Evolutionary conservation across 78 protist genomes (phyloP).

Genomic region (Chrysochromulina tobinii): DNA sequence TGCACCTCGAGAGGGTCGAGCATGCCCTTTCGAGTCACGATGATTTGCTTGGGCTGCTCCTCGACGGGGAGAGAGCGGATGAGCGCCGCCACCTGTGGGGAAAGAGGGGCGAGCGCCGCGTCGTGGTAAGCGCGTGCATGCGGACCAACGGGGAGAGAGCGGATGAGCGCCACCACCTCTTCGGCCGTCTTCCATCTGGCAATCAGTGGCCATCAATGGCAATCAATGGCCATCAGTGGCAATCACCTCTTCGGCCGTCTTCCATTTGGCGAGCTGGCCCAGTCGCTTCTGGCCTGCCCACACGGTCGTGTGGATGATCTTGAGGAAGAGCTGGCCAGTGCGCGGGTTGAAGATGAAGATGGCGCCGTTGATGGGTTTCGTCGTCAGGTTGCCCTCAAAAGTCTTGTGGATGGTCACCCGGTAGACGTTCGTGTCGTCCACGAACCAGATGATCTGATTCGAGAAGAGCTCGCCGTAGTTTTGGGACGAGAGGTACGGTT

Average conservation of each 20-base stretch:
- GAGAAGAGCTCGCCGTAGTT: constrained; percentile 97
- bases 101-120: too few relatives aligned
- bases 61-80: constrained; percentile 98
- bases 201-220: constrained; percentile 69
- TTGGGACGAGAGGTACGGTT: constrained; percentile 79
- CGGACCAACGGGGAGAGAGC: constrained; percentile 92
- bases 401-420: constrained; percentile 98
- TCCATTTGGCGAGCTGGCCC: constrained; percentile 97
- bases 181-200: constrained; percentile 95
- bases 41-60: constrained; percentile 99
- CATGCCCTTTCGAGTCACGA: constrained; percentile 97
- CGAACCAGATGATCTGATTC: constrained; percentile 92
- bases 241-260: constrained; percentile 86
- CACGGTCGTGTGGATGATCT: constrained; percentile 97
- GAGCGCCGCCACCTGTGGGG: constrained; percentile 88
- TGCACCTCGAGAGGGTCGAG: constrained; percentile 97
- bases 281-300: constrained; percentile 99
- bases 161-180: constrained; percentile 98
- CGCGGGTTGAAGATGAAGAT: constrained; percentile 99
- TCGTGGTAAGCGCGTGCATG: too few relatives aligned
- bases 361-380: constrained; percentile 99
- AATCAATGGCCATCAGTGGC: too few relatives aligned
- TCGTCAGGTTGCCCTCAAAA: constrained; percentile 87
- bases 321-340: constrained; percentile 98
- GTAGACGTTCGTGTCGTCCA: constrained; percentile 99